Base-by-base conservation (phyloP, 1,284 basidiomycete genomes). In the Pseudozyma tsukubaensis region DNA sequence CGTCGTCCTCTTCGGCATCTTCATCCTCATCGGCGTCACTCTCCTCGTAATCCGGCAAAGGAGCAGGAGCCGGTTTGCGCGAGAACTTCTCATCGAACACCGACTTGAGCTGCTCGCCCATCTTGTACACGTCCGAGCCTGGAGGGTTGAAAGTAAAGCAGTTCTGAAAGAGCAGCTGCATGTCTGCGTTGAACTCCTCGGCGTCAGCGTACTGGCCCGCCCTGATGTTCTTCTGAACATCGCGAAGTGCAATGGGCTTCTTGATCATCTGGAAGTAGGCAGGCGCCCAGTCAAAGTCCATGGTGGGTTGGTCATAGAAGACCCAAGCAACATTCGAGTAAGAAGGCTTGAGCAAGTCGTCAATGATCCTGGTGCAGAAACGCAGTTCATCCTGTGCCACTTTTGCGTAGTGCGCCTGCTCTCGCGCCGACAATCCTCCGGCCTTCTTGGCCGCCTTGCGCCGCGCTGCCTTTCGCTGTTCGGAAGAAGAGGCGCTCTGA, bases 71-170 rank as follows among this genome's bases (percentile, higher is more conserved):
- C 0, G 96, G 94, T 36, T 96, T 85, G 50, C 87, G 87, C 82
- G 89, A 89, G 92, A 93, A 95, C 86, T 95, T 97, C 76, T 94
- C 92, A 60, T 95, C 91, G 86, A 97, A 99, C 24, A 94, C 85
- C 40, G 89, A 88, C 83, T 94, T 90, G 21, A 98, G 87, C 59
- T 69, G 57, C 52, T 76, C 64, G 14, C 82, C 82, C 80, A 83
- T 79, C 12, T 90, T 88, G 82, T 94, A 91, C 54, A 99, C 96
- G 39, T 91, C 89, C 19, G 94, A 93, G 35, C 91, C 92, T 8
- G 90, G 88, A 7, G 94, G 94, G 79, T 99, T 99, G 88, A 96
- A 99, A 1, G 88, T 87, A 83, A 92, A 91, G 83, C 95, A 98
- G 85, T 99, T 99, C 63, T 90, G 88, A 80, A 97, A 91, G 90